Conservation (phyloP, 306 rosid species). For the Styphnolobium japonicum region DNA sequence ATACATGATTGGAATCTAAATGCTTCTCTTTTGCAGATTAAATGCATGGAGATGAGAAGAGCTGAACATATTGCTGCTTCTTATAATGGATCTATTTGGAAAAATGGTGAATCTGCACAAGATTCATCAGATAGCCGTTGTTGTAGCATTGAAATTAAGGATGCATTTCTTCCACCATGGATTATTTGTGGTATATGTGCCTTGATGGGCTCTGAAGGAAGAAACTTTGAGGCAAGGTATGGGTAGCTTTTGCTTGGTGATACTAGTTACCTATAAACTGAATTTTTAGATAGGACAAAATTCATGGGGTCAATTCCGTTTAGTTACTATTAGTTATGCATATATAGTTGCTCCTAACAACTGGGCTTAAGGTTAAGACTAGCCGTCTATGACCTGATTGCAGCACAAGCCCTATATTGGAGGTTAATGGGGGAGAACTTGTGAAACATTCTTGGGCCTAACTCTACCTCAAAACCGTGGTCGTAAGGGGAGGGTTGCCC, state of each 20-base stretch:
- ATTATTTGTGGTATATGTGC: constrained; percentile 57
- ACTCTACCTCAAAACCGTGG: too few relatives aligned
- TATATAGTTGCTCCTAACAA: not conserved
- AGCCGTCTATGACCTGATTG: not conserved
- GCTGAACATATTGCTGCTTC: constrained; percentile 54
- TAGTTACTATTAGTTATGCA: not conserved
- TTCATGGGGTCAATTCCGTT: not conserved
- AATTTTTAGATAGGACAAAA: not conserved
- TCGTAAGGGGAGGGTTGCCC: too few relatives aligned
- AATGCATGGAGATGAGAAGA: constrained; percentile 73
- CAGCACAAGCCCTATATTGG: not conserved
- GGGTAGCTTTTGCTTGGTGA: constrained; percentile 13
- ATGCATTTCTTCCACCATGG: constrained; percentile 88
- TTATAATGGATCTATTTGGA: constrained; percentile 35
- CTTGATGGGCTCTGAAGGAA: constrained; percentile 64
- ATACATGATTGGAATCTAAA: constrained; percentile 1
- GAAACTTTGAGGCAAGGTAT: constrained; percentile 93
- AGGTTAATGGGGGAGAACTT: not conserved
- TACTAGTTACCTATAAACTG: not conserved
- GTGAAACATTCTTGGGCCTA: too few relatives aligned
- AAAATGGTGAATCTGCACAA: constrained; percentile 42
- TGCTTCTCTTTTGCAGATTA: constrained; percentile 46
- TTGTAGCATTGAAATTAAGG: constrained; percentile 77
- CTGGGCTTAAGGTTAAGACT: not conserved
- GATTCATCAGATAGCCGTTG: constrained; percentile 44